Evolutionary conservation across 2,329 filamentous ascomycete genomes (phyloP).

Genomic region (Colletotrichum lupini): DNA sequence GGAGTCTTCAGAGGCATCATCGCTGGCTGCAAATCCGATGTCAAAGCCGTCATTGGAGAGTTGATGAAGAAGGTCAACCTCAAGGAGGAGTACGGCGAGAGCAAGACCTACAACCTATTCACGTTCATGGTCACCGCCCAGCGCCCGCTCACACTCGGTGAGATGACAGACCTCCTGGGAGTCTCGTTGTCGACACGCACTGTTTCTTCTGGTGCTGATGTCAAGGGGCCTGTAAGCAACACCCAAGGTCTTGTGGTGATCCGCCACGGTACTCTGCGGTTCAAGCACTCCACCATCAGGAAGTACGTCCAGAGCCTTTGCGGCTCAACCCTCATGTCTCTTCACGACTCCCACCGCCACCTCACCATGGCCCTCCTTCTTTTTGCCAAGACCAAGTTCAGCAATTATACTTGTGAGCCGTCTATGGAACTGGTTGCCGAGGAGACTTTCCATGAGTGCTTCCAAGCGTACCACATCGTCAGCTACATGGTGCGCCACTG

Average conservation of each 20-base stretch:
- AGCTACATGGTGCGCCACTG: conserved; percentile 50
- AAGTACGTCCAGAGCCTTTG: conserved; percentile 45
- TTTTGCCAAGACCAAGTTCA: conserved; percentile 46
- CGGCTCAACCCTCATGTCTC: conserved; percentile 47
- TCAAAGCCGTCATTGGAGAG: conserved; percentile 41
- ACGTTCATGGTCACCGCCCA: conserved; percentile 48
- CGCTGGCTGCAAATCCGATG: conserved; percentile 38
- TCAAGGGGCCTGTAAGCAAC: conserved; percentile 22
- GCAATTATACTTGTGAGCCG: conserved; percentile 37
- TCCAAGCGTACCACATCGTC: conserved; percentile 44
- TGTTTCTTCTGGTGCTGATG: conserved; percentile 37
- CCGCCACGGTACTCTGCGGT: conserved; percentile 46
- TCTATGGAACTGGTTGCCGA: conserved; percentile 43
- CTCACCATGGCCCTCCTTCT: conserved; percentile 48
- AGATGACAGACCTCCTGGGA: conserved; percentile 47
- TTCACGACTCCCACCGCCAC: conserved; percentile 47
- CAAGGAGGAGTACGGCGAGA: conserved; percentile 38
- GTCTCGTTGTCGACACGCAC: conserved; percentile 38
- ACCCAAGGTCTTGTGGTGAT: conserved; percentile 46
- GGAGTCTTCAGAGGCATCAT: conserved; percentile 41
- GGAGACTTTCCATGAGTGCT: conserved; percentile 39
- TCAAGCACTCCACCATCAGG: conserved; percentile 49
- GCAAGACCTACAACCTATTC: conserved; percentile 41
- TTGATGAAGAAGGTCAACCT: conserved; percentile 40
- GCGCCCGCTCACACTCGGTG: conserved; percentile 45